Conservation (phyloP, 768 basidiomycete species). For the Lentinula boryana region DNA sequence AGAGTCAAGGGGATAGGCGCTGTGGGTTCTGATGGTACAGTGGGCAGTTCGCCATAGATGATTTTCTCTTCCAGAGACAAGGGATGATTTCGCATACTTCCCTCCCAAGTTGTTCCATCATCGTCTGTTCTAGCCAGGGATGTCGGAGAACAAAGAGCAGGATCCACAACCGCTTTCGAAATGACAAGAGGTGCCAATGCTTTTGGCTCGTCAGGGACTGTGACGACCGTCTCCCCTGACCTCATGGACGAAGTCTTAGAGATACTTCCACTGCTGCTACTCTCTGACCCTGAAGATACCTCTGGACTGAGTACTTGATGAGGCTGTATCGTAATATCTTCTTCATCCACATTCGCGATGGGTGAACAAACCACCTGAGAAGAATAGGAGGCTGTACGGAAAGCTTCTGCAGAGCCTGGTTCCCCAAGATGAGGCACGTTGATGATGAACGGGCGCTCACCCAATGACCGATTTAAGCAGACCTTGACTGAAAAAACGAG, state of each 20-base stretch:
- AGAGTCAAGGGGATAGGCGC: constrained; percentile 31
- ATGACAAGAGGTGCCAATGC: constrained; percentile 25
- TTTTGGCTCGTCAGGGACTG: constrained; percentile 42
- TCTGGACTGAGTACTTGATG: constrained; percentile 18
- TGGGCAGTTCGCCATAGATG: constrained; percentile 44
- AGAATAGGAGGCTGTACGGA: constrained; percentile 26
- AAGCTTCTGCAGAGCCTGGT: constrained; percentile 24
- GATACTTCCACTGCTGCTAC: constrained; percentile 38
- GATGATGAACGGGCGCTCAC: constrained; percentile 61
- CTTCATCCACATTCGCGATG: constrained; percentile 37
- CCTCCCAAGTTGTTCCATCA: constrained; percentile 57
- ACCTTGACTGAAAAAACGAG: constrained; percentile 83
- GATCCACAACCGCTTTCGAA: constrained; percentile 27
- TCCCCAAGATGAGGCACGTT: constrained; percentile 50
- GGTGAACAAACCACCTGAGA: constrained; percentile 32
- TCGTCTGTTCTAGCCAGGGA: constrained; percentile 46
- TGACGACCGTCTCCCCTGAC: constrained; percentile 44
- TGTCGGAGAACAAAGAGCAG: constrained; percentile 44
- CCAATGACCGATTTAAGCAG: constrained; percentile 61
- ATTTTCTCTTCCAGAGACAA: constrained; percentile 47
- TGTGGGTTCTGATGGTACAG: constrained; percentile 32
- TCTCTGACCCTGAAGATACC: constrained; percentile 45
- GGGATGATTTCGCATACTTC: constrained; percentile 30
- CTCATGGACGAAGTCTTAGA: constrained; percentile 40
- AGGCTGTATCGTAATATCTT: constrained; percentile 49